Percentiles rank a stretch among this genome's conserved stretches.
Conservation (phyloP, 768 basidiomycete species). For the Hortiboletus campestris region DNA sequence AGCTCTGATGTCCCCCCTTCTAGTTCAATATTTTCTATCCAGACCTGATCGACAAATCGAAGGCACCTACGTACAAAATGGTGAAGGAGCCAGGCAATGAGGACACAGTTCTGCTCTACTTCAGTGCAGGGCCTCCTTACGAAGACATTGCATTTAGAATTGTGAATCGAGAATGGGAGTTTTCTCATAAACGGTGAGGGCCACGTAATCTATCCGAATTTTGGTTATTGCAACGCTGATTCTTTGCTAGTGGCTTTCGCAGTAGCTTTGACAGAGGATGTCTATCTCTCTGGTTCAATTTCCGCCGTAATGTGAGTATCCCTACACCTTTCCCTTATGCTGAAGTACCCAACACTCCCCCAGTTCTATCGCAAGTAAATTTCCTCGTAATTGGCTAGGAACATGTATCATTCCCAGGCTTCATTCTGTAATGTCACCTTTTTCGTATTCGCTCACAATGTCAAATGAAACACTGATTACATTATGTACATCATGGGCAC, state of each 20-base stretch:
- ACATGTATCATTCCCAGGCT: conserved; percentile 20
- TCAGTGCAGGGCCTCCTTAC: conserved; percentile 96
- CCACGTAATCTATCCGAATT: not conserved
- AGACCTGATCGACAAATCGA: conserved; percentile 96
- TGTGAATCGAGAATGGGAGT: conserved; percentile 98
- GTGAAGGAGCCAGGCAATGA: conserved; percentile 93
- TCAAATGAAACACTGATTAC: conserved; percentile 10
- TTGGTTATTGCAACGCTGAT: conserved; percentile 17
- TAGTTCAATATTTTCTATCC: conserved; percentile 98
- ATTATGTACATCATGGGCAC: not conserved
- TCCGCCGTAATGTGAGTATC: conserved; percentile 81
- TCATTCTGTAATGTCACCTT: conserved; percentile 30
- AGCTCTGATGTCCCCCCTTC: conserved; percentile 13
- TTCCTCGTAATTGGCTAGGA: conserved; percentile 14
- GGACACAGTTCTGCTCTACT: conserved; percentile 90
- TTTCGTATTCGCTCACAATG: conserved; percentile 17
- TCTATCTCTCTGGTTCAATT: conserved; percentile 94
- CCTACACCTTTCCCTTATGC: conserved; percentile 3
- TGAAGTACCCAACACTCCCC: conserved; percentile 17
- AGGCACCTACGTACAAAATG: conserved; percentile 95
- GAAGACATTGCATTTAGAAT: conserved; percentile 99
- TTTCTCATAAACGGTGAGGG: conserved; percentile 87
- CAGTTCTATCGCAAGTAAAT: conserved; percentile 81
- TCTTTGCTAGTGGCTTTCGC: conserved; percentile 74
- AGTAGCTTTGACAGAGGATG: conserved; percentile 98